Base-by-base conservation (phyloP, 495 filamentous ascomycete species). In the Penicillium dipodomyicola region DNA sequence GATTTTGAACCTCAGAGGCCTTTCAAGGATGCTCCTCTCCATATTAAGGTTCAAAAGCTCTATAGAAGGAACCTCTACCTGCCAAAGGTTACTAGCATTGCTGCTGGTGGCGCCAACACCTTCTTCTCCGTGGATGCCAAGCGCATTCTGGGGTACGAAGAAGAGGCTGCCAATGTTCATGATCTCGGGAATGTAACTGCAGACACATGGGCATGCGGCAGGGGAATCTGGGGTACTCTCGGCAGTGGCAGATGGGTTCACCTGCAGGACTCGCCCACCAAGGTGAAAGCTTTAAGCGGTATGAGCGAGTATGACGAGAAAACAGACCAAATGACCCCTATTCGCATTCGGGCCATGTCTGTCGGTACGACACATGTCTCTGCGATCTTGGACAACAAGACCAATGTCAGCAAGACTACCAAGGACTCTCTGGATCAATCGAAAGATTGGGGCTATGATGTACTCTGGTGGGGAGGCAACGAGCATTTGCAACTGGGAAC, bases 221-320 rank as follows among this genome's bases (percentile, higher is more conserved):
- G 85, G 59, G 94, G 94, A 0, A 91, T 97, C 47, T 84, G 80
- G 63, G 94, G 94, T 23, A 82, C 77, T 37, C 79, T 98, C 0
- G 94, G 91, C 32, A 96, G 83, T 41, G 91, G 91, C 9, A 88
- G 84, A 63, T 97, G 92, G 92, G 91, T 88, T 27, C 94, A 98
- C 69, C 69, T 91, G 2, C 93, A 96, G 64, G 80, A 83, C 37
- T 78, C 75, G 0, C 93, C 89, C 8, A 83, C 82, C 11, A 96
- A 95, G 67, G 83, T 98, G 65, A 96, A 93, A 62, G 72, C 86
- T 2, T 76, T 98, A 15, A 93, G 89, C 44, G 85, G 84, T 3
- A 77, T 97, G 8, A 87, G 80, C 64, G 94, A 97, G 69, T 98
- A 85, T 69, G 85, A 96, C 67, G 94, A 98, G 62, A 71, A 64